These are phyloP conservation scores for Aspergillus sp. DNA, from an alignment of 2,329 filamentous ascomycete species.

Conservation along the genomic window DNA sequence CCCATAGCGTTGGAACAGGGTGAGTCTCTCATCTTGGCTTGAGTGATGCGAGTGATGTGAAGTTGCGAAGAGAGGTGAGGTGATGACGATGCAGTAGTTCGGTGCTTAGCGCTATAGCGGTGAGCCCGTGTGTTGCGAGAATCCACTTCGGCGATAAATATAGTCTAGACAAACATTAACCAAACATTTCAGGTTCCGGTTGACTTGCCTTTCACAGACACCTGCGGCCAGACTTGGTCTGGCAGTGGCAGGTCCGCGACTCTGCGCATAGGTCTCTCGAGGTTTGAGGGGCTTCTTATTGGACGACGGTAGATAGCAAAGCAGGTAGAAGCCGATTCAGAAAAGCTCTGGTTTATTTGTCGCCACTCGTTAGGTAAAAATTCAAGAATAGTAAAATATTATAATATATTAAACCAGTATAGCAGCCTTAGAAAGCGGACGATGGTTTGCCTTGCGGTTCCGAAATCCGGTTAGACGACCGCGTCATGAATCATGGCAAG, in stretches of 20 bases:
- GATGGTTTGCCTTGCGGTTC: not conserved
- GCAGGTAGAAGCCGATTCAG: not conserved
- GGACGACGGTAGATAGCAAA: not conserved
- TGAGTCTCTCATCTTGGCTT: not conserved
- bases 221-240: not conserved
- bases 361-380: not conserved
- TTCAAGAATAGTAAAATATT: not conserved
- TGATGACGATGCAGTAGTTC: not conserved
- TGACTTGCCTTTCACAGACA: conserved; percentile 1
- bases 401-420: not conserved
- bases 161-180: not conserved
- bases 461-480: not conserved
- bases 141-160: not conserved
- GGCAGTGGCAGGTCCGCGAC: not conserved
- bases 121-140: not conserved
- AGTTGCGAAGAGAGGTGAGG: not conserved
- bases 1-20: too few species aligned
- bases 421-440: not conserved
- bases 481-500: not conserved
- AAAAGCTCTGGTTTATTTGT: not conserved
- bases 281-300: not conserved
- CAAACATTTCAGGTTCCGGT: not conserved
- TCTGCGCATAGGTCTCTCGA: not conserved
- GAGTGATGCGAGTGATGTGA: too few species aligned
- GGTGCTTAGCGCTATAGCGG: not conserved